Base-by-base conservation (phyloP, 164 flowering plant species). In the Magnolia officinalis region DNA sequence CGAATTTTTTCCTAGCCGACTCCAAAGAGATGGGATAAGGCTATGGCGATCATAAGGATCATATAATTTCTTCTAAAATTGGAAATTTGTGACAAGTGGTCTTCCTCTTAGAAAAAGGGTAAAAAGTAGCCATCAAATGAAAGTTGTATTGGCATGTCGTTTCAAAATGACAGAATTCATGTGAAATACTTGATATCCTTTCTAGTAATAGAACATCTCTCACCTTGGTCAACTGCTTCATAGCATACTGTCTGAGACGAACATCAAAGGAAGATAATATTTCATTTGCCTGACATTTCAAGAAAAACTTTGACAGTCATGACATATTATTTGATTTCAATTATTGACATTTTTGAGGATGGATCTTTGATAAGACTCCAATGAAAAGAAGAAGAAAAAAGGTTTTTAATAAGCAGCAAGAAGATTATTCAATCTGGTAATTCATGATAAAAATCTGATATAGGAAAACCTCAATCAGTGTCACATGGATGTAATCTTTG, bases 211-310 rank as follows among this genome's bases (percentile, higher is more conserved):
- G 45, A 37, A 26, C 11, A 31, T 69, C 61, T 49, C 86, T 84
- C 74, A 96, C 99, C 96, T 94, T 96, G 71, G 84, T 86, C 86
- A 94, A 80, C 74, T 94, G 99, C 69, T 82, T 90, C 11, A 89
- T 87, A 8, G 99, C 99, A 87, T 96, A 96, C 52, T 50, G 85
- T 63, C 99, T 84, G 58, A 96, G 95, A 64, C 99, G 91, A 85
- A 90, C 98, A 83, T 96, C 99, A 85, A 96, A 96, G 61, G 99
- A 96, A 37, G 98, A 96, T 61, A 96, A 78, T 78, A 96, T 96
- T 81, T 96, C 98, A 78, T 90, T 94, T 75, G 99, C 98, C 99
- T 96, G 90, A 63, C 68, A 81, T 77, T 21, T 82, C n/a, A 70
- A 81, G 21, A 74, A 68, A n/a, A n/a, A 13, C 19, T 61, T 16